Base-by-base conservation (phyloP, 768 basidiomycete species). In the Tylopilus felleus region DNA sequence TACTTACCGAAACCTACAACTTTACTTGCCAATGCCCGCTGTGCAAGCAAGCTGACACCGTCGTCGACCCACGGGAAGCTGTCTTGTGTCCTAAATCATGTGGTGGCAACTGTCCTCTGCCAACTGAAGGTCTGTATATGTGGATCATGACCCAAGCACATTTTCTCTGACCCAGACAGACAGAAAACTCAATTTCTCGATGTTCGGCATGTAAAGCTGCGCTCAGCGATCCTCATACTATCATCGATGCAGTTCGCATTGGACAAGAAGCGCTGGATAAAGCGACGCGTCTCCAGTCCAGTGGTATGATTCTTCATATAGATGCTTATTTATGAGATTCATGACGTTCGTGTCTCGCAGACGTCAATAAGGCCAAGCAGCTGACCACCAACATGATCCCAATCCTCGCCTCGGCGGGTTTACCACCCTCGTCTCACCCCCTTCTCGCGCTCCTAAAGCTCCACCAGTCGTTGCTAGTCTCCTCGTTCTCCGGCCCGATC, bases 231-330 rank as follows among this genome's bases (percentile, higher is more conserved):
- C 76, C 78, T 0, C 79, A 82, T 46, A 74, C 79, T 12, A 73
- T 88, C 1, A 65, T 83, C 1, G 88, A 91, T 62, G 83, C 82
- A 12, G 54, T 84, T 17, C 79, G 83, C 35, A 72, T 93, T 14
- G 88, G 86, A 4, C 80, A 85, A 67, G 87, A 91, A 66, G 90
- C 79, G 7, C 73, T 92, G 1, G 80, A 85, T 52, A 92, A 90
- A 64, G 90, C 89, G 5, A 80, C 77, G 6, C 63, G 67, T 23
- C 67, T 89, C 22, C 86, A 92, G 58, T 77, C 76, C 46, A 74
- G 73, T 59, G 81, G 90, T 88, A 52, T 10, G 70, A 60, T 10
- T 19, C 39, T 56, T 39, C 17, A 22, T 10, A 14, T 46, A 1
- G 22, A n/a, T 4, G 1, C 56, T 13, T 38, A 23, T 2, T 33